Evolutionary conservation across 805 yeast genomes (phyloP), one percentile per base, ranked within the genome.

Genomic region (Kazachstania kunashirensis): DNA sequence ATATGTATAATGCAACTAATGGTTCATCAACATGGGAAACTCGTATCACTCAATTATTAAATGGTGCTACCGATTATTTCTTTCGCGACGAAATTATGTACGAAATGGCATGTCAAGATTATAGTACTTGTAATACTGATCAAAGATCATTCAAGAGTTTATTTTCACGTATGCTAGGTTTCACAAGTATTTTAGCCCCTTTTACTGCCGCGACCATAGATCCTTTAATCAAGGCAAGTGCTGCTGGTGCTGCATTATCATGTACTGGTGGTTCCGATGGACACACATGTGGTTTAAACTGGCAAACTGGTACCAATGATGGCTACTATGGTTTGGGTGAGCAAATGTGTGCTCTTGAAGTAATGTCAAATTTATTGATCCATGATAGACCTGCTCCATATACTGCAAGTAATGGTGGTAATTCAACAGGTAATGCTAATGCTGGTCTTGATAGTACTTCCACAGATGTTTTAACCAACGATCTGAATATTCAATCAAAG

Each of bases 261-360:
- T 82, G 92, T 59, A 57, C 71, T 12, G 92, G 89, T 50, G 92
- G 89, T 51, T 44, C 61, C 7, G 92, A 82, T 59, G 77, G 77
- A 9, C 77, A 73, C 49, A 82, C 92, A 0, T 82, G 94, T 66
- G 92, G 89, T 24, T 55, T 71, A 41, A 66, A 71, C 56, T 82
- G 94, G 94, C 57, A 66, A 8, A 45, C 56, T 10, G 55, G 62
- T 5, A 68, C 71, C 2, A 72, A 80, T 74, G 92, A 82, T 56
- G 77, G 72, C 0, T 43, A 49, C 29, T 82, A 71, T 51, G 92
- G 94, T 19, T 61, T 83, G 19, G 92, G 92, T 46, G 94, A 82
- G 59, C 85, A 82, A 59, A 76, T 82, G 75, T 62, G 70, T 34
- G 84, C 92, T 0, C 63, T 79, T 41, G 92, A 82, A 54, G 70